phyloP scores from a whole-genome alignment of 202 grass and related monocot species.

The Elaeis oleifera region DNA sequence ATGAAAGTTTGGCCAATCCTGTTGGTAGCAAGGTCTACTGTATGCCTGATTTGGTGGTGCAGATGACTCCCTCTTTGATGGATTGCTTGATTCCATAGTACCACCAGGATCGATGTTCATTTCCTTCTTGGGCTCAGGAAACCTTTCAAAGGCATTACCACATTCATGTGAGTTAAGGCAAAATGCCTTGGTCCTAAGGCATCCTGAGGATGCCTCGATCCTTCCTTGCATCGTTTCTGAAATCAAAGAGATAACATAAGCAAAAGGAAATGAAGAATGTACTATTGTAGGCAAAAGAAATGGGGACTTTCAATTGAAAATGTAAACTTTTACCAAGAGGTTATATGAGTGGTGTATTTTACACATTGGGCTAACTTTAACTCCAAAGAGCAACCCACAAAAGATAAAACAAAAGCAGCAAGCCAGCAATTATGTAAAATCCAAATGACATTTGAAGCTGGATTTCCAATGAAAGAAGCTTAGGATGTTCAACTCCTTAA shows the following conservation, averaged over 20 bases:
- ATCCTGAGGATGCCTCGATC: constrained; percentile 54
- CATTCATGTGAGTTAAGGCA: constrained; percentile 47
- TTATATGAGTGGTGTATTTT: too few species aligned
- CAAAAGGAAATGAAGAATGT: constrained; percentile 18
- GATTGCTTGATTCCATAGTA: constrained; percentile 30
- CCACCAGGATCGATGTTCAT: constrained; percentile 18
- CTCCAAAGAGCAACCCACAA: too few species aligned
- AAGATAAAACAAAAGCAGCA: too few species aligned
- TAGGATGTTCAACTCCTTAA: too few species aligned
- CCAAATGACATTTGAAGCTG: too few species aligned
- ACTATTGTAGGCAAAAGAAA: constrained; percentile 6
- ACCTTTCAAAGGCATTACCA: constrained; percentile 33
- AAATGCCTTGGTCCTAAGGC: constrained; percentile 41
- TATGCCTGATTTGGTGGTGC: constrained; percentile 50
- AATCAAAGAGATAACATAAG: constrained; percentile 37
- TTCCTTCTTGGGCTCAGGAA: constrained; percentile 48
- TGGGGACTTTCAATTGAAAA: not conserved
- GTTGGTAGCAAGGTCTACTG: constrained; percentile 40
- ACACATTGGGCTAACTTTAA: too few species aligned
- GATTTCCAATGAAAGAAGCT: too few species aligned
- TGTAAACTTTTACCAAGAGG: too few species aligned
- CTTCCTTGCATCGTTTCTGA: constrained; percentile 82
- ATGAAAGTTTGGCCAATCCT: constrained; percentile 57
- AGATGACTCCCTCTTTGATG: constrained; percentile 34
- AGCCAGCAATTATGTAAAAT: too few species aligned